Percentiles rank a stretch among this genome's conserved stretches.
These are phyloP conservation scores for Candida tallmaniae DNA, from an alignment of 805 yeast species.

Conservation along the genomic window DNA sequence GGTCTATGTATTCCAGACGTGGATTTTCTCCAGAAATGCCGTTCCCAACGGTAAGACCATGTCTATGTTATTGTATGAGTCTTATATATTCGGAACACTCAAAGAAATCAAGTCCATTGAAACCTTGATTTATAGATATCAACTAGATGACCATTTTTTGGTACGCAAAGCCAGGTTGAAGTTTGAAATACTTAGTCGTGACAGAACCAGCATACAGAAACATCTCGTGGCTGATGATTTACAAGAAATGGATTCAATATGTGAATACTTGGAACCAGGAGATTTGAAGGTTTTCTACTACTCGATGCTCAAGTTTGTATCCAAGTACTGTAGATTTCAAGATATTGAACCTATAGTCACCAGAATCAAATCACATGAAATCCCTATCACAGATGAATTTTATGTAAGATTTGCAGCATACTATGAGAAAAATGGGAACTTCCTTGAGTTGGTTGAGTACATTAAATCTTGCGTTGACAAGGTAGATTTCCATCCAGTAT, in stretches of 20 bases:
- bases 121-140: conserved; percentile 15
- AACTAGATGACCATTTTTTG: conserved; percentile 18
- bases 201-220: conserved; percentile 22
- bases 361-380: conserved; percentile 21
- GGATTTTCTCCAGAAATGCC: conserved; percentile 21
- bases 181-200: conserved; percentile 21
- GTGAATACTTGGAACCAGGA: background rate
- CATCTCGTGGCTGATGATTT: conserved; percentile 21
- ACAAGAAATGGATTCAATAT: conserved; percentile 13
- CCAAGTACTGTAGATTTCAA: conserved; percentile 22
- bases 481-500: conserved; percentile 18
- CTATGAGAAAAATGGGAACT: conserved; percentile 23
- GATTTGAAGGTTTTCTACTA: conserved; percentile 21
- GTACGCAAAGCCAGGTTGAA: conserved; percentile 21
- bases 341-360: conserved; percentile 22
- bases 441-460: conserved; percentile 24
- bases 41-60: conserved; percentile 24
- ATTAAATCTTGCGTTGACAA: conserved; percentile 10
- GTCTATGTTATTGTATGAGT: conserved; percentile 23
- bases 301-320: conserved; percentile 23
- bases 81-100: conserved; percentile 23
- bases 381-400: conserved; percentile 16
- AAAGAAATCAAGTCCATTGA: conserved; percentile 22
- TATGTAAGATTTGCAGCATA: conserved; percentile 22
- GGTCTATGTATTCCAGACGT: conserved; percentile 17